These are phyloP conservation scores for Trichosporon inkin DNA, from an alignment of 1,284 basidiomycete species.

Conservation along the genomic window DNA sequence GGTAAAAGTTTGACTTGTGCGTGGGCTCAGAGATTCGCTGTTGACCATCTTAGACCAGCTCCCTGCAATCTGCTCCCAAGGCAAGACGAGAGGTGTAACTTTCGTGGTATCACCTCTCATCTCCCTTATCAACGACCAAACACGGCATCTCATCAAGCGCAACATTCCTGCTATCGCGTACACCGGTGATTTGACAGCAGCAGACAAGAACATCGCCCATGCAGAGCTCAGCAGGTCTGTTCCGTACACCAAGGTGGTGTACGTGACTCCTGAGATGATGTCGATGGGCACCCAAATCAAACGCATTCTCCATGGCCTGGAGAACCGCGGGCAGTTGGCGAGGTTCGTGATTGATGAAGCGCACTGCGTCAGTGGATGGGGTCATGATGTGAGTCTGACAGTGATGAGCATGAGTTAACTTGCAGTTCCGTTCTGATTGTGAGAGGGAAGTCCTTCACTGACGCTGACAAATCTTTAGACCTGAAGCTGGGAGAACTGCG, in stretches of 20 bases:
- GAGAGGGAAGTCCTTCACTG: slow-evolving; percentile 9
- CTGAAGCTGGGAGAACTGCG: slow-evolving; percentile 65
- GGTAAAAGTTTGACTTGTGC: slow-evolving; percentile 80
- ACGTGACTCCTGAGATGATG: slow-evolving; percentile 91
- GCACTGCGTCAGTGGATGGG: slow-evolving; percentile 70
- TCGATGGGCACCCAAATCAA: slow-evolving; percentile 61
- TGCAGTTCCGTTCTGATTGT: slow-evolving; percentile 50
- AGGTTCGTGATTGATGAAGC: slow-evolving; percentile 96
- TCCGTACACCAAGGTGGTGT: slow-evolving; percentile 61
- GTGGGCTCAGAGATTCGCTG: slow-evolving; percentile 24
- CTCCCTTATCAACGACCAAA: slow-evolving; percentile 88
- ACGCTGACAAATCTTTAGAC: slow-evolving; percentile 44
- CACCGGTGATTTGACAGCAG: slow-evolving; percentile 58
- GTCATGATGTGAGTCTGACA: slow-evolving; percentile 47
- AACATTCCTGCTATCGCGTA: slow-evolving; percentile 69
- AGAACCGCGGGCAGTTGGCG: slow-evolving; percentile 61
- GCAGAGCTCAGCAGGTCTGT: slow-evolving; percentile 52
- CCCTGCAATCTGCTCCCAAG: slow-evolving; percentile 73
- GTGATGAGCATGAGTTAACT: neutral
- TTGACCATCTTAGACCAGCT: slow-evolving; percentile 56
- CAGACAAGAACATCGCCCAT: slow-evolving; percentile 51
- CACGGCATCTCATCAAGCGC: slow-evolving; percentile 63
- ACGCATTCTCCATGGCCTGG: slow-evolving; percentile 59
- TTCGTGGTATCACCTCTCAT: slow-evolving; percentile 87
- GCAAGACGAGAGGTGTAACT: slow-evolving; percentile 73